phyloP scores from a whole-genome alignment of 345 rosid genomes.

The Linum lewisii region DNA sequence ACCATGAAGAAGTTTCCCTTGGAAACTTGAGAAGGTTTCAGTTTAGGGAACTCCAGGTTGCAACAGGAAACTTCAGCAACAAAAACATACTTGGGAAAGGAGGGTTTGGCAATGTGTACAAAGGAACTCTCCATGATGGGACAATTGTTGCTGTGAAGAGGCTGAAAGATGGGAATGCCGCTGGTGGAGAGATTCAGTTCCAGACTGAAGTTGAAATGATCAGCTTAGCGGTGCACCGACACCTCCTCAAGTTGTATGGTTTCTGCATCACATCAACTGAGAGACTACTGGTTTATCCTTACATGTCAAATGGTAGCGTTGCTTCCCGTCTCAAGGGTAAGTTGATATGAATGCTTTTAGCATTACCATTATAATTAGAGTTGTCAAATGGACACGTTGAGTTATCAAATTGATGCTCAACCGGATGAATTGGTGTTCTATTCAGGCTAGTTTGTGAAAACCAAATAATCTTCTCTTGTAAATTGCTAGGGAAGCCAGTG shows the following conservation, averaged over 20 bases:
- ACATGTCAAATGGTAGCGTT: constrained; percentile 95
- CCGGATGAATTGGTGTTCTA: too few relatives aligned
- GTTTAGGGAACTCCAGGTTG: constrained; percentile 78
- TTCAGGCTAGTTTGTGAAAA: too few relatives aligned
- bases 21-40: constrained; percentile 86
- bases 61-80: constrained; percentile 83
- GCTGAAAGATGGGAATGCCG: constrained; percentile 64
- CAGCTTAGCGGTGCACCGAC: constrained; percentile 91
- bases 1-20: constrained; percentile 66
- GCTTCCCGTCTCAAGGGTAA: constrained; percentile 91
- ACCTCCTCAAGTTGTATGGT: constrained; percentile 82
- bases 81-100: constrained; percentile 88
- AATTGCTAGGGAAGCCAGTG: constrained; percentile 48
- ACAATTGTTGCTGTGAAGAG: constrained; percentile 82
- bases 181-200: constrained; percentile 78
- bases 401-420: too few relatives aligned
- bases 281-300: constrained; percentile 87
- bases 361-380: too few relatives aligned
- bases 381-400: too few relatives aligned
- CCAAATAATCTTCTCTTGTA: not conserved
- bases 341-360: not conserved
- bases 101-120: constrained; percentile 87
- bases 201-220: constrained; percentile 98
- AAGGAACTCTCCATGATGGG: constrained; percentile 81
- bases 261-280: constrained; percentile 76